These are phyloP conservation scores for Nicotiana obtusifolia DNA, from an alignment of 257 asterid genomes.

Conservation along the genomic window DNA sequence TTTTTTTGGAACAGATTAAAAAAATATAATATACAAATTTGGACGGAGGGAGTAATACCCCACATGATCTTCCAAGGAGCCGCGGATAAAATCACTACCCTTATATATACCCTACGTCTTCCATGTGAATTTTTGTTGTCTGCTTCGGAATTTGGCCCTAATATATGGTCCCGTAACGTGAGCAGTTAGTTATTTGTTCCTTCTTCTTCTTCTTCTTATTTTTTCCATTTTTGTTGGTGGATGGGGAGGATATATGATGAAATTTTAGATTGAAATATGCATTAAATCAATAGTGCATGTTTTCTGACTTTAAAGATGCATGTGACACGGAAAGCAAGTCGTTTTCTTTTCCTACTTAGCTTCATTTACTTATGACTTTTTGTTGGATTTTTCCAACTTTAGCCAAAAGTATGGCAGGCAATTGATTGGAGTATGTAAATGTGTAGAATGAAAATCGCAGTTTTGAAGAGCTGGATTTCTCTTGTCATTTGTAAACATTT, in stretches of 20 bases:
- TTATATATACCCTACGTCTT: not conserved
- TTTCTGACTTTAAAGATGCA: not conserved
- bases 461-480: not conserved
- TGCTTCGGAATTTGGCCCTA: not conserved
- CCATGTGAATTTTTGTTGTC: slow-evolving; percentile 9
- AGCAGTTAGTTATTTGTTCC: not conserved
- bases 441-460: not conserved
- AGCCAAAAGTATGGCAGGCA: not conserved
- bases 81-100: not conserved
- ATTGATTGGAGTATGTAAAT: not conserved
- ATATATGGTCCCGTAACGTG: not conserved
- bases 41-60: not conserved
- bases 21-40: no score
- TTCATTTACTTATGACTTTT: not conserved
- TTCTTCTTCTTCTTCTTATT: not conserved
- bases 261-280: not conserved
- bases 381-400: not conserved
- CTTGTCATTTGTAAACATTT: not conserved
- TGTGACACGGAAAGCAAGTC: not conserved
- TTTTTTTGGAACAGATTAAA: no score
- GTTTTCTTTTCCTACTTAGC: no score
- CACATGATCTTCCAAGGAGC: not conserved
- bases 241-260: not conserved
- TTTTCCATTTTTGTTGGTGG: not conserved
- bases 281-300: not conserved